A percentile compares a stretch with the other conserved stretches of the same genome.
Evolutionary conservation across 306 rosid species (phyloP).

Genomic region (Hippophae rhamnoides): DNA sequence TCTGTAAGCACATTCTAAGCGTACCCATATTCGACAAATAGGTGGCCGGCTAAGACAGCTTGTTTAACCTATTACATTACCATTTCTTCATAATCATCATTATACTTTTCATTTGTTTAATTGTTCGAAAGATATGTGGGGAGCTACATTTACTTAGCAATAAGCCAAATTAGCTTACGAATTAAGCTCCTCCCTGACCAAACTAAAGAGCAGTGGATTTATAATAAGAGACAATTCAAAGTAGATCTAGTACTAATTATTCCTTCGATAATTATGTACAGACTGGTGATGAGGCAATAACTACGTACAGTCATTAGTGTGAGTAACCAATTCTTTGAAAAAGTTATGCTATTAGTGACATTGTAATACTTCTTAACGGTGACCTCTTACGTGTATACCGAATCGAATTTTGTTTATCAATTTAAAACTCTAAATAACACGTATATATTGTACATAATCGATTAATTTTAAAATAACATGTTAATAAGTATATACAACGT

Average conservation of each 20-base stretch:
- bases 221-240: background rate
- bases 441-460: too few relatives aligned
- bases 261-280: background rate
- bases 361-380: too few relatives aligned
- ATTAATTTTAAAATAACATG: too few relatives aligned
- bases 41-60: constrained; percentile 93
- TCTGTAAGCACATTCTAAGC: constrained; percentile 32
- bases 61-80: constrained; percentile 52
- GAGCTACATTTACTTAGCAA: constrained; percentile 15
- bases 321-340: too few relatives aligned
- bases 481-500: too few relatives aligned
- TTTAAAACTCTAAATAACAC: too few relatives aligned
- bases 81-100: constrained; percentile 13
- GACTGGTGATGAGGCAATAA: background rate
- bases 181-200: background rate
- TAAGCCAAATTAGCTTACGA: constrained; percentile 22
- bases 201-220: background rate
- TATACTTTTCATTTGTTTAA: constrained; percentile 19
- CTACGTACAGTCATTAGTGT: too few relatives aligned
- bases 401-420: too few relatives aligned
- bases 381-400: too few relatives aligned
- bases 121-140: constrained; percentile 14
- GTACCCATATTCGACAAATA: constrained; percentile 55
- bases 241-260: background rate
- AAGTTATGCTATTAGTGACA: too few relatives aligned